Percentiles rank a stretch among this genome's conserved stretches.
phyloP scores from a whole-genome alignment of 208 protist genomes.

The Porcisia hertigi region DNA sequence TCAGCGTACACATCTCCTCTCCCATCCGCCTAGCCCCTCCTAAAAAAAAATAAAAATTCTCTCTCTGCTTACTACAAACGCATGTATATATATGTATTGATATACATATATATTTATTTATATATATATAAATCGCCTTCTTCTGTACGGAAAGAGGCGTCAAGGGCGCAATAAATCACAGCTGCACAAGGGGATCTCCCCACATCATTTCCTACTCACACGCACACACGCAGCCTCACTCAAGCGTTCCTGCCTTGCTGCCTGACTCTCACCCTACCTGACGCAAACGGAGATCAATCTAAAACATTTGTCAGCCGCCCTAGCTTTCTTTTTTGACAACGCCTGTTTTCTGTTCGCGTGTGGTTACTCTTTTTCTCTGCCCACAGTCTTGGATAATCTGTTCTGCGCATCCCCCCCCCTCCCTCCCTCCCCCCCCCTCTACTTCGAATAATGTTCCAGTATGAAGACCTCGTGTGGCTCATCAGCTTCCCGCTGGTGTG shows the following conservation, averaged over 20 bases:
- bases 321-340: background rate
- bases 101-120: background rate
- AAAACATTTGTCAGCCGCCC: too few relatives aligned
- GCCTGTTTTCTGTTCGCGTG: background rate
- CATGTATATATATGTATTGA: too few relatives aligned
- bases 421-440: background rate
- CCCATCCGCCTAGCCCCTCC: too few relatives aligned
- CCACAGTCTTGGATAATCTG: background rate
- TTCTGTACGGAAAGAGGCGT: too few relatives aligned
- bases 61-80: too few relatives aligned
- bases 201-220: background rate
- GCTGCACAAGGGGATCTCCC: too few relatives aligned
- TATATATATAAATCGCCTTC: too few relatives aligned
- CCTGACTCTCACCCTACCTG: background rate
- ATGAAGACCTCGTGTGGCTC: slow-evolving; percentile 65
- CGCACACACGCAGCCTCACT: background rate
- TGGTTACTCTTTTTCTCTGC: background rate
- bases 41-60: too few relatives aligned
- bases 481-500: slow-evolving; percentile 61
- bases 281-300: background rate
- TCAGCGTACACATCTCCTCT: too few relatives aligned
- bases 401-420: background rate
- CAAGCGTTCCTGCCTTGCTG: background rate
- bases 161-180: too few relatives aligned
- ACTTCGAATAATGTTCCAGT: slow-evolving; percentile 34